These are phyloP conservation scores for Rhynchosporium agropyri DNA, from an alignment of 2,329 filamentous ascomycete species.

Conservation along the genomic window DNA sequence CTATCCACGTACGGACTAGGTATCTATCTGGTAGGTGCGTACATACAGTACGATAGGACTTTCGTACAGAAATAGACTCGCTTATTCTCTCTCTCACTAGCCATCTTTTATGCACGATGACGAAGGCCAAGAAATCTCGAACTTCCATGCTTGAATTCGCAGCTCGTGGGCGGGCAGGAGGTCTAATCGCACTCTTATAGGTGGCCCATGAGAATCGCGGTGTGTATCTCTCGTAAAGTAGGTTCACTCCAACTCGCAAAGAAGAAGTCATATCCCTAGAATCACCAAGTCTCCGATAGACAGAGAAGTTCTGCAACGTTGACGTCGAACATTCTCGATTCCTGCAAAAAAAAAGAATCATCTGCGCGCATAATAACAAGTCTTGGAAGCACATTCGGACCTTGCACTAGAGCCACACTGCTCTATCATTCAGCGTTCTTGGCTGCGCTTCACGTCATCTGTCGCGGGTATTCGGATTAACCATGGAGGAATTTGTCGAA, in stretches of 20 bases:
- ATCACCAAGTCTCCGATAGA: background rate
- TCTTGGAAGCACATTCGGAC: background rate
- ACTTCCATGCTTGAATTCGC: background rate
- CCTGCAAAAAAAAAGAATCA: background rate
- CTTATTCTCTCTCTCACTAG: background rate
- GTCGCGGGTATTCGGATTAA: constrained; percentile 12
- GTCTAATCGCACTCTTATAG: background rate
- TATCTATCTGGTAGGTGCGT: too few relatives aligned
- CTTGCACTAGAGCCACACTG: background rate
- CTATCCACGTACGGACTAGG: too few relatives aligned
- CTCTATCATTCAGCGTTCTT: constrained; percentile 4
- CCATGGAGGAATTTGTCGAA: constrained; percentile 26
- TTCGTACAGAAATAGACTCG: background rate
- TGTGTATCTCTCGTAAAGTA: constrained; percentile 7
- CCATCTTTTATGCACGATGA: constrained; percentile 14
- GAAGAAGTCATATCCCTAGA: background rate
- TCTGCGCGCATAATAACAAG: background rate
- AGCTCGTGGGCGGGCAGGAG: background rate
- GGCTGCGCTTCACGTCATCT: constrained; percentile 14
- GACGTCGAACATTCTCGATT: background rate
- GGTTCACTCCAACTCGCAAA: background rate
- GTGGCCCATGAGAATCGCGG: constrained; percentile 13
- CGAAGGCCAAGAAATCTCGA: constrained; percentile 10
- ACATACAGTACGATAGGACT: too few relatives aligned
- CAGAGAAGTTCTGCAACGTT: background rate